Evolutionary conservation across 805 yeast species (phyloP).

Genomic region (Jamesozyma hellenica): DNA sequence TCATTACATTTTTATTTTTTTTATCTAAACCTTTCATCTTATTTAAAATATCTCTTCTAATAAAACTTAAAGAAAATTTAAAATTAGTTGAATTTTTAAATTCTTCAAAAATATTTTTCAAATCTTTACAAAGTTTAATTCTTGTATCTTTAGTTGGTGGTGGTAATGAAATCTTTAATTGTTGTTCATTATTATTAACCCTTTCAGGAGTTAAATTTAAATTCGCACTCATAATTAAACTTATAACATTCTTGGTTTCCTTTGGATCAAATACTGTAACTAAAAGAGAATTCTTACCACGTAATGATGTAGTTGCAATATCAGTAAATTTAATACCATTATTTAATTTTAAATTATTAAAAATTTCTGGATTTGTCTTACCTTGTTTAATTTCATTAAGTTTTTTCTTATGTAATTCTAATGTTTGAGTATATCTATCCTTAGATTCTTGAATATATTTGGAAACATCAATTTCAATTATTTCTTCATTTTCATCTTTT

Average conservation of each 20-base stretch:
- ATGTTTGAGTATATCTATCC: constrained; percentile 34
- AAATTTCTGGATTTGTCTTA: constrained; percentile 53
- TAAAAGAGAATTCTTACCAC: constrained; percentile 54
- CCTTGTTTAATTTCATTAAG: constrained; percentile 62
- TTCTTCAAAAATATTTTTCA: constrained; percentile 59
- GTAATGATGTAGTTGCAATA: constrained; percentile 60
- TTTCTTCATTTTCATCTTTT: constrained; percentile 1
- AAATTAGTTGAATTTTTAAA: constrained; percentile 40
- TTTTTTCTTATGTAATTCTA: constrained; percentile 45
- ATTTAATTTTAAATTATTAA: constrained; percentile 49
- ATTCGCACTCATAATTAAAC: constrained; percentile 58
- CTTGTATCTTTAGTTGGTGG: constrained; percentile 61
- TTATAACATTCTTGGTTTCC: constrained; percentile 56
- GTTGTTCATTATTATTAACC: constrained; percentile 63
- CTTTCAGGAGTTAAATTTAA: constrained; percentile 73
- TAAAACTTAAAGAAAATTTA: constrained; percentile 42
- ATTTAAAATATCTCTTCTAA: constrained; percentile 51
- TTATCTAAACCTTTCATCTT: constrained; percentile 35
- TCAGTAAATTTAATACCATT: constrained; percentile 42
- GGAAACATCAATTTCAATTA: constrained; percentile 5
- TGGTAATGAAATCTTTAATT: constrained; percentile 65
- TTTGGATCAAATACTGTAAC: constrained; percentile 86
- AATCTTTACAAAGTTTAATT: constrained; percentile 42
- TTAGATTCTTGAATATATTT: constrained; percentile 7
- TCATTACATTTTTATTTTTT: constrained; percentile 45